Percentiles rank a stretch among this genome's conserved stretches.
Conservation (phyloP, 2,329 filamentous ascomycete genomes). For the Myriosclerotinia curreyana region DNA sequence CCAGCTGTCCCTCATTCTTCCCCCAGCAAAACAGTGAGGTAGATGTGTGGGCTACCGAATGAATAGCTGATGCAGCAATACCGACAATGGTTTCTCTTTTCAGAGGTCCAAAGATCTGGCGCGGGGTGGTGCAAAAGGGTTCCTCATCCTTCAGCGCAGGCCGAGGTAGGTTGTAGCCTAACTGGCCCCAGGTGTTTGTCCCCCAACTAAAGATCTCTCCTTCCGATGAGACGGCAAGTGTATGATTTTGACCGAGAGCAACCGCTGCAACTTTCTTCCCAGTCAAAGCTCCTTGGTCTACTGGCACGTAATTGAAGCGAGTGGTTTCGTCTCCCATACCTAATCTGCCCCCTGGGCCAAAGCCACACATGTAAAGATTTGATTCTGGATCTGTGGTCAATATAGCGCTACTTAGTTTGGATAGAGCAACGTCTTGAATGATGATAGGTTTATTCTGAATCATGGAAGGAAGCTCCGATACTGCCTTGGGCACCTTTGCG, state of each 20-base stretch:
- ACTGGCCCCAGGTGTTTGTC: conserved; percentile 77
- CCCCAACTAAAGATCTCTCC: conserved; percentile 97
- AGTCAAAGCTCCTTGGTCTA: conserved; percentile 69
- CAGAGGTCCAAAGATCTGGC: conserved; percentile 86
- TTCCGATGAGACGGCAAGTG: conserved; percentile 75
- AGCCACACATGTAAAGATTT: conserved; percentile 89
- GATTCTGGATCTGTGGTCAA: conserved; percentile 82
- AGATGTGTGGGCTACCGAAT: conserved; percentile 84
- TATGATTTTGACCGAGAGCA: conserved; percentile 88
- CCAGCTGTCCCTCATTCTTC: conserved; percentile 90
- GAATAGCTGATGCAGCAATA: conserved; percentile 82
- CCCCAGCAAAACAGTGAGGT: conserved; percentile 88
- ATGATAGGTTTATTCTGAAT: conserved; percentile 69
- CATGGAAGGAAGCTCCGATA: conserved; percentile 64
- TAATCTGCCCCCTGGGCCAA: conserved; percentile 84
- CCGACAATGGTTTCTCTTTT: conserved; percentile 83
- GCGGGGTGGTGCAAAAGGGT: conserved; percentile 74
- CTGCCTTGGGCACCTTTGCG: conserved; percentile 35
- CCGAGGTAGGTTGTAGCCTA: conserved; percentile 76
- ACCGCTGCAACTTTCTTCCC: conserved; percentile 74
- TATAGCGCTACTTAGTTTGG: conserved; percentile 87
- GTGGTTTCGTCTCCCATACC: conserved; percentile 89
- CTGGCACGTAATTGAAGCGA: conserved; percentile 78
- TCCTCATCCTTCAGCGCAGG: conserved; percentile 71
- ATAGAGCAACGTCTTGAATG: conserved; percentile 80